Evolutionary conservation across 176 grass and related monocot species (phyloP).

Genomic region (Phoenix roebelenii): DNA sequence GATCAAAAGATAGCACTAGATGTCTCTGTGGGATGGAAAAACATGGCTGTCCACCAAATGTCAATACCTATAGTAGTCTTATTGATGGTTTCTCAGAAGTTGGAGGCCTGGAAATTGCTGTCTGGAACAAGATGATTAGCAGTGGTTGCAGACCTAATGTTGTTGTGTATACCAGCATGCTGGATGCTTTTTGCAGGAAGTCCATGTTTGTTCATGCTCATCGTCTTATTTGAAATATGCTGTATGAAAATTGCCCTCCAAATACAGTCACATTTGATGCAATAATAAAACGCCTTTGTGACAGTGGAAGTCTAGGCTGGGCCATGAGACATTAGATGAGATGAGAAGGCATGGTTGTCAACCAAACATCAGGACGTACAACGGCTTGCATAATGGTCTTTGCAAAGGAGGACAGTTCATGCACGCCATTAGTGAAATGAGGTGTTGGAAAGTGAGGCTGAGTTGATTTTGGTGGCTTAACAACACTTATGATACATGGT

Average conservation of each 20-base stretch:
- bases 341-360: conserved; percentile 47
- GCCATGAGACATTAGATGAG: conserved; percentile 43
- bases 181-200: conserved; percentile 57
- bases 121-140: conserved; percentile 58
- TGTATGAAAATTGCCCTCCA: conserved; percentile 50
- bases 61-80: conserved; percentile 52
- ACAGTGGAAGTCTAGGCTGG: conserved; percentile 33
- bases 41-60: conserved; percentile 37
- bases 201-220: conserved; percentile 66
- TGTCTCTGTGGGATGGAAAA: conserved; percentile 41
- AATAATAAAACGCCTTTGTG: conserved; percentile 55
- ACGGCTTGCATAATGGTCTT: too few species aligned
- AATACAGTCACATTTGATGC: conserved; percentile 64
- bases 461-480: conserved; percentile 48
- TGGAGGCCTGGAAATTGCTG: conserved; percentile 45
- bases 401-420: conserved; percentile 40
- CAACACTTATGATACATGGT: conserved; percentile 59
- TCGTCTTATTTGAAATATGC: conserved; percentile 54
- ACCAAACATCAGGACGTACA: too few species aligned
- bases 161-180: conserved; percentile 65
- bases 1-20: conserved; percentile 31
- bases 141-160: conserved; percentile 69
- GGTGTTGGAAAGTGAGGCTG: conserved; percentile 37
- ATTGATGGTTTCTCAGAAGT: conserved; percentile 69
- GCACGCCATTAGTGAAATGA: conserved; percentile 39